Percentiles rank a stretch among this genome's conserved stretches.
phyloP scores from a whole-genome alignment of 768 basidiomycete species.

The Pleurotus cornucopiae region DNA sequence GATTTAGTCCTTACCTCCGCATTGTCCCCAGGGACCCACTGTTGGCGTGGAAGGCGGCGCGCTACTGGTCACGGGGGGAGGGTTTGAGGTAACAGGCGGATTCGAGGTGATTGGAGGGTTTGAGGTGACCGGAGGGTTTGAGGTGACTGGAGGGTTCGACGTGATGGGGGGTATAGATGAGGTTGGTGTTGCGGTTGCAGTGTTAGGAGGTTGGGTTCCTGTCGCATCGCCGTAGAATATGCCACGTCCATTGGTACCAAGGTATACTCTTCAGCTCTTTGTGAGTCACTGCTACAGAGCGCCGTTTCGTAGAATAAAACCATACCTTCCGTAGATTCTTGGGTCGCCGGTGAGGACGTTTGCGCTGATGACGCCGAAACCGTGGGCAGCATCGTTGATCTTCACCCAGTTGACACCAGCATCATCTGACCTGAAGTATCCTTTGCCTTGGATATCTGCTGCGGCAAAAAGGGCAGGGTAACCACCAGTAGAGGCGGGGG shows the following conservation, averaged over 20 bases:
- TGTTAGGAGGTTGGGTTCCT: conserved; percentile 17
- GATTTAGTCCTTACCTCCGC: conserved; percentile 27
- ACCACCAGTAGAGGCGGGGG: conserved; percentile 39
- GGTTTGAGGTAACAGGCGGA: conserved; percentile 14
- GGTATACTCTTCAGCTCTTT: conserved; percentile 41
- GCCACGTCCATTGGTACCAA: conserved; percentile 58
- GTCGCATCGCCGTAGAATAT: conserved; percentile 47
- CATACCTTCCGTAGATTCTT: conserved; percentile 50
- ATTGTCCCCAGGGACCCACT: conserved; percentile 34
- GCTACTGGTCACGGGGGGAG: conserved; percentile 12
- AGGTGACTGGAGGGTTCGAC: not conserved
- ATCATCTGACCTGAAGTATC: conserved; percentile 56
- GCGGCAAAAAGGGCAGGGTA: conserved; percentile 55
- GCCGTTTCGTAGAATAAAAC: not conserved
- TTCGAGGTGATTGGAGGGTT: conserved; percentile 17
- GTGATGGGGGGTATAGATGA: conserved; percentile 27
- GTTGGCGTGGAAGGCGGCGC: conserved; percentile 26
- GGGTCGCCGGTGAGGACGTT: conserved; percentile 50
- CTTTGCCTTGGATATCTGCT: conserved; percentile 44
- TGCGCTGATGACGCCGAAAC: conserved; percentile 46
- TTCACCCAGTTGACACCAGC: conserved; percentile 51
- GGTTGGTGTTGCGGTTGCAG: conserved; percentile 42
- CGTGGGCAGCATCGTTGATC: conserved; percentile 54
- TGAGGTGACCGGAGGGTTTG: conserved; percentile 14
- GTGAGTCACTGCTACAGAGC: not conserved